phyloP scores from a whole-genome alignment of 208 protist species.

The Angomonas deanei region DNA sequence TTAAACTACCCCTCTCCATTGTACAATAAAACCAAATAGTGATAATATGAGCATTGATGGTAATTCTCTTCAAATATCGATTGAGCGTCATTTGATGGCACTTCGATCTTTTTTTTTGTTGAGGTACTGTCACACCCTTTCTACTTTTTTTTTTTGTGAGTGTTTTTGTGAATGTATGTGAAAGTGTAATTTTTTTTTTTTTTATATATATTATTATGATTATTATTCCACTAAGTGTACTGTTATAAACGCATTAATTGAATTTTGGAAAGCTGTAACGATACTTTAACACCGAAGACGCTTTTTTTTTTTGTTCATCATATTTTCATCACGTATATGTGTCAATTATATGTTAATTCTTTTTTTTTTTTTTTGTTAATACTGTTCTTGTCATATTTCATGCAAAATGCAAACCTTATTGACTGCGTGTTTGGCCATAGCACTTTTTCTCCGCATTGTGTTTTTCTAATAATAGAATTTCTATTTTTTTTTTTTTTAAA shows the following conservation, averaged over 20 bases:
- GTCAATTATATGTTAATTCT: background rate
- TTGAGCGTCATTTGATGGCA: background rate
- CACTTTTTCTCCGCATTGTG: background rate
- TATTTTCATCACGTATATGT: too few relatives aligned
- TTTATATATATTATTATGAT: too few relatives aligned
- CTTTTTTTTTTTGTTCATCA: background rate
- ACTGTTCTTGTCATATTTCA: too few relatives aligned
- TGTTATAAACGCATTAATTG: too few relatives aligned
- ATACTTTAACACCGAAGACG: too few relatives aligned
- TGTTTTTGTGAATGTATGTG: background rate
- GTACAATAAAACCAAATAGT: background rate
- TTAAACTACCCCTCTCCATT: background rate
- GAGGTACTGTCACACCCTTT: background rate
- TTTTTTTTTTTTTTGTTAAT: background rate
- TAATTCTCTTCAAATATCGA: background rate
- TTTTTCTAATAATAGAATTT: too few relatives aligned
- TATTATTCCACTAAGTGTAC: too few relatives aligned
- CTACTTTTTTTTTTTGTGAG: background rate
- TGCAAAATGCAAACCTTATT: too few relatives aligned
- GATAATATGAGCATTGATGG: background rate
- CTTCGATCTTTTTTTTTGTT: background rate
- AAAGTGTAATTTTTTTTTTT: background rate
- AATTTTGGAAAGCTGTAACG: too few relatives aligned
- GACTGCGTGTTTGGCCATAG: background rate
- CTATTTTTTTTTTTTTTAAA: background rate